Conservation (phyloP, 495 filamentous ascomycete genomes). For the Friedmanniomyces endolithicus region DNA sequence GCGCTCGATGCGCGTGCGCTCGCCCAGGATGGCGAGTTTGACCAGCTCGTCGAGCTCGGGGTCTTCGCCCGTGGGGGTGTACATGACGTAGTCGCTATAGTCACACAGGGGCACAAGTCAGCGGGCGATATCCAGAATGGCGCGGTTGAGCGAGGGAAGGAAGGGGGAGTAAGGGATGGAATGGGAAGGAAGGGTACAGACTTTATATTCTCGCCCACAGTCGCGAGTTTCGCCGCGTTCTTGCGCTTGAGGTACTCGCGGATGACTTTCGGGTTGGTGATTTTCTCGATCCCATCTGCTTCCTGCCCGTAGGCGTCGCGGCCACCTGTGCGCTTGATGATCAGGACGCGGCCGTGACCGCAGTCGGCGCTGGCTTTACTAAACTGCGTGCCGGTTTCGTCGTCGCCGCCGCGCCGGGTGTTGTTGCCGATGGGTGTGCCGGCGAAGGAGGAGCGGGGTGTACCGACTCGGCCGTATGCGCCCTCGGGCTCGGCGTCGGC, state of each 20-base stretch:
- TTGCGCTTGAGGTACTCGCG: conserved; percentile 47
- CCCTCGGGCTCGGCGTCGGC: conserved; percentile 40
- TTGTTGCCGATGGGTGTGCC: conserved; percentile 39
- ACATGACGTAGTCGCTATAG: background rate
- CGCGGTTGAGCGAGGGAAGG: no score
- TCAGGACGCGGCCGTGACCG: conserved; percentile 55
- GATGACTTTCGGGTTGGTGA: conserved; percentile 65
- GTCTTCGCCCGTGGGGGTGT: conserved; percentile 25
- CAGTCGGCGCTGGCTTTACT: conserved; percentile 63
- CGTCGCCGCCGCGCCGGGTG: conserved; percentile 39
- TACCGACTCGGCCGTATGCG: conserved; percentile 30
- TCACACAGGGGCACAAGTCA: background rate
- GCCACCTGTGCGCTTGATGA: conserved; percentile 54
- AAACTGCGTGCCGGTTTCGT: conserved; percentile 78
- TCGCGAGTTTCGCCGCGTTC: conserved; percentile 1
- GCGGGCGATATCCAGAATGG: no score
- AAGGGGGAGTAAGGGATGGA: background rate
- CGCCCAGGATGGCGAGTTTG: conserved; percentile 49
- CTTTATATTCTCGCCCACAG: background rate
- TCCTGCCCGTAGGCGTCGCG: conserved; percentile 49
- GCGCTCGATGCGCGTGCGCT: conserved; percentile 67
- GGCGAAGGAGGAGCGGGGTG: conserved; percentile 46
- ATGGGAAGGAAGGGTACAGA: background rate
- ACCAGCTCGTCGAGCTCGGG: conserved; percentile 10
- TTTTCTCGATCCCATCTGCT: conserved; percentile 45